A percentile compares a stretch with the other conserved stretches of the same genome.
phyloP scores from a whole-genome alignment of 176 grass and related monocot species.

The Oryza punctata region DNA sequence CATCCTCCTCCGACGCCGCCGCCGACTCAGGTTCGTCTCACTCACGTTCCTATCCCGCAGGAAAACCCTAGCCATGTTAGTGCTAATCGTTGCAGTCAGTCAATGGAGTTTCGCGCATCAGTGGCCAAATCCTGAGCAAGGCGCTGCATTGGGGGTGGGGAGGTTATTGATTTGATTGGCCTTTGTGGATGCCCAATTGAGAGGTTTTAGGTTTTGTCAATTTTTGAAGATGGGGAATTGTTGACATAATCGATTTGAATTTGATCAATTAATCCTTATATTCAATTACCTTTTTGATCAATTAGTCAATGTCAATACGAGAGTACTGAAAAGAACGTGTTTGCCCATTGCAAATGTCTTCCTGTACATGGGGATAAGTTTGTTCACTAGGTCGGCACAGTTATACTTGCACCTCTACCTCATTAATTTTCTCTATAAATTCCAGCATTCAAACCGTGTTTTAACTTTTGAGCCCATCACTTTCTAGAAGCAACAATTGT shows the following conservation, averaged over 20 bases:
- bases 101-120: not conserved
- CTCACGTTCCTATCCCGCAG: not conserved
- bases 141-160: conserved; percentile 2
- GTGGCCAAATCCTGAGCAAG: not conserved
- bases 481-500: not conserved
- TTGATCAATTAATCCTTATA: not conserved
- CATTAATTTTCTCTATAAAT: not conserved
- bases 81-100: not conserved
- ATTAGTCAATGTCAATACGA: not conserved
- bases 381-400: not conserved
- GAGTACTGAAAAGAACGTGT: not conserved
- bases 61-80: not conserved
- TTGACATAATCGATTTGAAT: not conserved
- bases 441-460: not conserved
- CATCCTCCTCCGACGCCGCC: not conserved
- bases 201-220: conserved; percentile 26
- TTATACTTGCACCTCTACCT: not conserved
- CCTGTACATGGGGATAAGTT: not conserved
- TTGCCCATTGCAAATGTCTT: not conserved
- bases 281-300: not conserved
- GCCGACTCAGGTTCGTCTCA: conserved; percentile 18
- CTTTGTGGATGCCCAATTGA: not conserved
- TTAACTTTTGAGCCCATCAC: not conserved
- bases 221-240: not conserved
- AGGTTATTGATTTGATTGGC: not conserved